These are phyloP conservation scores for Bipolaris bicolor DNA, from an alignment of 2,329 filamentous ascomycete species.

Conservation along the genomic window DNA sequence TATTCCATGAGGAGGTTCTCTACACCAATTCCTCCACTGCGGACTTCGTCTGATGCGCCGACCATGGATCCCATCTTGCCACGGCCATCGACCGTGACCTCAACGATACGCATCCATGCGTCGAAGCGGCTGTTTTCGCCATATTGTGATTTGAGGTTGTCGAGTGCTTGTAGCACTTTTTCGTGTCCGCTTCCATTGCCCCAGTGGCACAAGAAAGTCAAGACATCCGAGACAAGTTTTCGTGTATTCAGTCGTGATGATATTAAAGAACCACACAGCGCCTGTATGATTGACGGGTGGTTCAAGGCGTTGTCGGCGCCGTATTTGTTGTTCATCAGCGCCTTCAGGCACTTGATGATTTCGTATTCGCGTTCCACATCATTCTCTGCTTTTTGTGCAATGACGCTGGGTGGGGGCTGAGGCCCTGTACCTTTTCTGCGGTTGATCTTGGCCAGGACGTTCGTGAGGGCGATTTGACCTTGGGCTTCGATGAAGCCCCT, in stretches of 20 bases:
- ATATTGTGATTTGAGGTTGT: slow-evolving; percentile 84
- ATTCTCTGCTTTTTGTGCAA: slow-evolving; percentile 66
- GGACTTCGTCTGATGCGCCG: slow-evolving; percentile 93
- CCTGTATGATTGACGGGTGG: slow-evolving; percentile 88
- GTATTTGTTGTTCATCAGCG: slow-evolving; percentile 99
- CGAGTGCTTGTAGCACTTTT: slow-evolving; percentile 92
- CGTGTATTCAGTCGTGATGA: slow-evolving; percentile 88
- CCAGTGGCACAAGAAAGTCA: slow-evolving; percentile 97
- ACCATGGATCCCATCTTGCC: slow-evolving; percentile 99
- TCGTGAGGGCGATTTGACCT: slow-evolving; percentile 93
- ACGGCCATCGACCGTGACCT: slow-evolving; percentile 94
- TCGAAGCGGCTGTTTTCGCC: slow-evolving; percentile 96
- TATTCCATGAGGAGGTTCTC: slow-evolving; percentile 99
- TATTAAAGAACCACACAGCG: slow-evolving; percentile 83
- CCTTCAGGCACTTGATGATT: slow-evolving; percentile 96
- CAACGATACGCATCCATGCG: slow-evolving; percentile 97
- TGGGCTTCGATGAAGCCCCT: slow-evolving; percentile 96
- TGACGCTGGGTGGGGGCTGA: slow-evolving; percentile 62
- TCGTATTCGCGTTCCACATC: slow-evolving; percentile 93
- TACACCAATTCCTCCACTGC: slow-evolving; percentile 96
- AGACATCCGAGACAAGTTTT: slow-evolving; percentile 92
- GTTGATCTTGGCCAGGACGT: slow-evolving; percentile 91
- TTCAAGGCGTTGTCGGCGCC: slow-evolving; percentile 92
- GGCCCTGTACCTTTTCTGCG: slow-evolving; percentile 79
- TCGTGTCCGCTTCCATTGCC: slow-evolving; percentile 84